Evolutionary conservation across 305 asterid genomes (phyloP).

Genomic region (Fraxinus latifolia): DNA sequence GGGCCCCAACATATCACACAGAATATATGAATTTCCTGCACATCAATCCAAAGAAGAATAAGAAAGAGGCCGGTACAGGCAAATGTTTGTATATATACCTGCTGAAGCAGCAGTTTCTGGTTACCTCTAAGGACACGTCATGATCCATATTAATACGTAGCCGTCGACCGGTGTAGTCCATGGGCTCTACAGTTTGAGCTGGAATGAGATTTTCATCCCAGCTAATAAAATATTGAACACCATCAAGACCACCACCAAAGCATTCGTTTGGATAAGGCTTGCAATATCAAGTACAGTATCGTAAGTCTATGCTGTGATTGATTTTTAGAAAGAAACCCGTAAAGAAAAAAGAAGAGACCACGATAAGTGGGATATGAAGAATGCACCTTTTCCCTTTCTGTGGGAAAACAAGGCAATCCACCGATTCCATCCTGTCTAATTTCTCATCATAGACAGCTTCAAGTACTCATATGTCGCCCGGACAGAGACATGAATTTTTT

Average conservation of each 20-base stretch:
- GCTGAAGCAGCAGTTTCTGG: not conserved
- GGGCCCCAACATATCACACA: constrained; percentile 78
- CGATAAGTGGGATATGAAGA: not conserved
- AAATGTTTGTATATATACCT: not conserved
- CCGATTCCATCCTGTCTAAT: constrained; percentile 47
- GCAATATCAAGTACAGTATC: constrained; percentile 18
- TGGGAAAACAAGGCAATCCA: constrained; percentile 81
- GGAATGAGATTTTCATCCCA: constrained; percentile 79
- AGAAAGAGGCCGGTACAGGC: not conserved
- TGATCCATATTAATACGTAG: constrained; percentile 77
- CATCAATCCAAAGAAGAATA: not conserved
- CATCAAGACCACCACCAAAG: constrained; percentile 97
- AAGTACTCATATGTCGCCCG: constrained; percentile 81
- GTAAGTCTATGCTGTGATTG: too few relatives aligned
- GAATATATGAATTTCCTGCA: constrained; percentile 83
- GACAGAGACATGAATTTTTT: constrained; percentile 90
- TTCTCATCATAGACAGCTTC: constrained; percentile 31
- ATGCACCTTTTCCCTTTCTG: constrained; percentile 78
- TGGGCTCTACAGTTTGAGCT: constrained; percentile 61
- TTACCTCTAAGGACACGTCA: constrained; percentile 73
- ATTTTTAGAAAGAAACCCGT: too few relatives aligned
- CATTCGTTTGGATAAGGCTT: constrained; percentile 99
- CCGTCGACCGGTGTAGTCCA: constrained; percentile 86
- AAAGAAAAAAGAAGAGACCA: too few relatives aligned
- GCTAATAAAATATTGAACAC: constrained; percentile 77